Percentiles rank a stretch among this genome's conserved stretches.
Evolutionary conservation across 306 rosid species (phyloP).

Genomic region (Ormosia emarginata): DNA sequence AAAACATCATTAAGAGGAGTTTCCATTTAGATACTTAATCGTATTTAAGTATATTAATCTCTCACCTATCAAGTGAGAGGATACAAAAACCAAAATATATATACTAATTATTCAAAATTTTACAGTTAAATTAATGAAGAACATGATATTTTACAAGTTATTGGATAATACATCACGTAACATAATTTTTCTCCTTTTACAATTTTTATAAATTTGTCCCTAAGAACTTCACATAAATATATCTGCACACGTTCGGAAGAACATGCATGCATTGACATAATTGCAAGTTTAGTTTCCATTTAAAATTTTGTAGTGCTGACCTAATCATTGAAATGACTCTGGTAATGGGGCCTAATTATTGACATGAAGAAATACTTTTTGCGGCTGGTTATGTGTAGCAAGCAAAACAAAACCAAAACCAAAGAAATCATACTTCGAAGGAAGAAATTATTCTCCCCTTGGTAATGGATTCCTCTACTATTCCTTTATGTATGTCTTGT

Average conservation of each 20-base stretch:
- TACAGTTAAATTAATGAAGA: background rate
- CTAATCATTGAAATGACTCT: constrained; percentile 17
- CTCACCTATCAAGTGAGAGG: too few species aligned
- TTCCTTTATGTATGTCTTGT: too few species aligned
- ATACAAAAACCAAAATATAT: too few species aligned
- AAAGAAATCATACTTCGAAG: constrained; percentile 10
- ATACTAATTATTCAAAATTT: too few species aligned
- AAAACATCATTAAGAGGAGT: too few species aligned
- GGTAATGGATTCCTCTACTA: background rate
- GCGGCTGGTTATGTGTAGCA: constrained; percentile 3
- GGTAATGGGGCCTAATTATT: constrained; percentile 7
- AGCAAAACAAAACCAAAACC: background rate
- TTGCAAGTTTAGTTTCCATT: background rate
- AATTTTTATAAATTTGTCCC: background rate
- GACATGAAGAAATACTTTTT: background rate
- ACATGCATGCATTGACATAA: constrained; percentile 1
- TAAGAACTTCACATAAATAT: background rate
- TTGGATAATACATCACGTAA: too few species aligned
- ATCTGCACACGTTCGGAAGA: background rate
- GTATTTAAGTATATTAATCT: too few species aligned
- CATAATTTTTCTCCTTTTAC: background rate
- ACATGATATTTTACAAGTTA: too few species aligned
- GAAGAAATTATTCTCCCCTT: constrained; percentile 13
- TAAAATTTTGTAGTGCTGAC: background rate
- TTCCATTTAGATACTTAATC: too few species aligned